Base-by-base conservation (phyloP, 306 rosid genomes). In the Sophora flavescens region DNA sequence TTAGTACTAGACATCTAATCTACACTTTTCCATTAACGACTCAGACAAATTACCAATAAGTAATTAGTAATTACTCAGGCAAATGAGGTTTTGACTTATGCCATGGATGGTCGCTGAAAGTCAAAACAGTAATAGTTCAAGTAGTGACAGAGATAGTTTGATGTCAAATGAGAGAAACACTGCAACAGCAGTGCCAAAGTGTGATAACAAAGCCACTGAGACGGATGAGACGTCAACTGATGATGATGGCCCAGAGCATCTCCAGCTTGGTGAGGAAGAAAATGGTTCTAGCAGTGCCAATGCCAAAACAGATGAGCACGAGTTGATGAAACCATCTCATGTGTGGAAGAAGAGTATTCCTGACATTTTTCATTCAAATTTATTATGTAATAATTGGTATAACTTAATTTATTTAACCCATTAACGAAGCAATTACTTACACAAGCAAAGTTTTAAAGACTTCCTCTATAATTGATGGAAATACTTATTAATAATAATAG, bases 111-210 rank as follows among this genome's bases (percentile, higher is more conserved):
- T 54, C 61, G 93, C 94, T 63, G 99, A 91, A 84, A 96, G 99
- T 81, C 97, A 91, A 84, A 92, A 78, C 80, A 92, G 97, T 86
- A 86, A 58, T 70, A 84, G 93, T 84, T 96, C 99, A 32, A 88
- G 90, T 68, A 91, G 97, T 80, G 98, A 96, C 75, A 92, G 80
- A 86, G 97, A 96, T 69, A 86, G 96, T 87, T 86, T 86, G 57
- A 83, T 85, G 84, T 91, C 93, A 70, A 87, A 78, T 76, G 99
- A 91, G 71, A 96, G 84, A 85, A 85, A 68, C 76, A 75, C 81
- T 78, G 82, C 84, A 6, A 80, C 50, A 65, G 57, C 75, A 39
- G 79, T 50, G 64, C 74, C 82, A 0, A 82, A 72, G 72, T 78
- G 80, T 80, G 72, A 87, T 82, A 77, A 63, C 82, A 92, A 82